Evolutionary conservation across 306 rosid species (phyloP).

Genomic region (Cicer arietinum): DNA sequence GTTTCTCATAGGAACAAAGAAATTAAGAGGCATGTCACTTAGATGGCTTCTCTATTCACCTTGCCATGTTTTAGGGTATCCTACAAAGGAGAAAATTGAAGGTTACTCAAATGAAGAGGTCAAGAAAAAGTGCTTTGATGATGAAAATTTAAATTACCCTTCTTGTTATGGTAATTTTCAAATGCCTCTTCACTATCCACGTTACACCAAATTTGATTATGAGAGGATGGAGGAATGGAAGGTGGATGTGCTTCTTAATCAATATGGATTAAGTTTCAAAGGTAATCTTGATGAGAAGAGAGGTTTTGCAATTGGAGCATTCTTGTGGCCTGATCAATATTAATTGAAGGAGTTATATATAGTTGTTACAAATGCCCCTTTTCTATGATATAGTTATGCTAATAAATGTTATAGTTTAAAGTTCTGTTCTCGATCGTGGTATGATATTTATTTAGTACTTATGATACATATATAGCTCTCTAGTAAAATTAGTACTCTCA

Average conservation of each 20-base stretch:
- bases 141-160: slow-evolving; percentile 7
- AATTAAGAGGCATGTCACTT: slow-evolving; percentile 45
- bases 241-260: slow-evolving; percentile 66
- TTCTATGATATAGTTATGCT: not conserved
- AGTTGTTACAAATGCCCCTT: not conserved
- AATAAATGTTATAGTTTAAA: not conserved
- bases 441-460: not conserved
- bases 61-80: slow-evolving; percentile 53
- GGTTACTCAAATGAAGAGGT: slow-evolving; percentile 27
- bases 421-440: not conserved
- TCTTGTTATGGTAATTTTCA: slow-evolving; percentile 56
- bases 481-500: too few relatives aligned
- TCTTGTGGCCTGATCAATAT: slow-evolving; percentile 77
- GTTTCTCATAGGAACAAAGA: slow-evolving; percentile 6
- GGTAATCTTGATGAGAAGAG: slow-evolving; percentile 65
- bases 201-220: slow-evolving; percentile 64
- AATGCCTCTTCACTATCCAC: slow-evolving; percentile 92
- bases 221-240: slow-evolving; percentile 83
- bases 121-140: slow-evolving; percentile 30
- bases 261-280: slow-evolving; percentile 64
- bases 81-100: slow-evolving; percentile 15
- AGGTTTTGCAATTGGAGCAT: slow-evolving; percentile 69
- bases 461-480: too few relatives aligned
- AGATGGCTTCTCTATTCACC: slow-evolving; percentile 60
- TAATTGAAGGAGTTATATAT: slow-evolving; percentile 13